Conservation (phyloP, 163 green algal species). For the Chlamydomonas reinhardtii region DNA sequence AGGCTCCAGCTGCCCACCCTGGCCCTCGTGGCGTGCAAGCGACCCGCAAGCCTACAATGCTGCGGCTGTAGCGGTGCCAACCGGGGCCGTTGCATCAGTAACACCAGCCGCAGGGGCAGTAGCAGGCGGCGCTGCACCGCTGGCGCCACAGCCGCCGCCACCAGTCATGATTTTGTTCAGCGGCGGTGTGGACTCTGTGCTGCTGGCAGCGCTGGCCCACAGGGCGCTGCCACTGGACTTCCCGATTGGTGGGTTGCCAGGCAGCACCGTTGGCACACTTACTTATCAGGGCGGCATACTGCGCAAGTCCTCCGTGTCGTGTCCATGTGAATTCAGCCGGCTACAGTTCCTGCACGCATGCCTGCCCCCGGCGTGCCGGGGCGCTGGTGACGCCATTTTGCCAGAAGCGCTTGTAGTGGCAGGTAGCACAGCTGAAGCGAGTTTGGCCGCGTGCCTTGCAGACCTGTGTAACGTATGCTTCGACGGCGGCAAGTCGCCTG, state of each 20-base stretch:
- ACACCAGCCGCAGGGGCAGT: background rate
- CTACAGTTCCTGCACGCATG: too few species aligned
- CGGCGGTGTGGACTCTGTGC: constrained; percentile 92
- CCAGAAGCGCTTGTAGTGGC: too few species aligned
- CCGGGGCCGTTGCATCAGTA: too few species aligned
- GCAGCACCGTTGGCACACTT: background rate
- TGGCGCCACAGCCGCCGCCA: background rate
- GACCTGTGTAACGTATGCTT: constrained; percentile 96
- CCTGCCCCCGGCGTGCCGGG: too few species aligned
- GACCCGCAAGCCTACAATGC: background rate
- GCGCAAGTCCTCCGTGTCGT: too few species aligned
- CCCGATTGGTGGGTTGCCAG: constrained; percentile 72
- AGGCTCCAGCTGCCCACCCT: background rate
- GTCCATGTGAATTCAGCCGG: too few species aligned
- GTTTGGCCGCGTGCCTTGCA: constrained; percentile 40
- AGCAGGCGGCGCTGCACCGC: background rate
- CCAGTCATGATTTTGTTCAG: constrained; percentile 93
- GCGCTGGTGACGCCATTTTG: too few species aligned
- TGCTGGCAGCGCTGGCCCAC: constrained; percentile 89
- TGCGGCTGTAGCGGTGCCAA: too few species aligned
- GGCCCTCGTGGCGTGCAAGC: background rate
- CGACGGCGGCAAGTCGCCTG: constrained; percentile 79
- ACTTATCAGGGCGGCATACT: too few species aligned
- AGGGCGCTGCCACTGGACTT: constrained; percentile 53
- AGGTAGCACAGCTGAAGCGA: too few species aligned